Evolutionary conservation across 306 rosid species (phyloP), one percentile per base, ranked within the genome.

Genomic region (Quercus engelmannii): DNA sequence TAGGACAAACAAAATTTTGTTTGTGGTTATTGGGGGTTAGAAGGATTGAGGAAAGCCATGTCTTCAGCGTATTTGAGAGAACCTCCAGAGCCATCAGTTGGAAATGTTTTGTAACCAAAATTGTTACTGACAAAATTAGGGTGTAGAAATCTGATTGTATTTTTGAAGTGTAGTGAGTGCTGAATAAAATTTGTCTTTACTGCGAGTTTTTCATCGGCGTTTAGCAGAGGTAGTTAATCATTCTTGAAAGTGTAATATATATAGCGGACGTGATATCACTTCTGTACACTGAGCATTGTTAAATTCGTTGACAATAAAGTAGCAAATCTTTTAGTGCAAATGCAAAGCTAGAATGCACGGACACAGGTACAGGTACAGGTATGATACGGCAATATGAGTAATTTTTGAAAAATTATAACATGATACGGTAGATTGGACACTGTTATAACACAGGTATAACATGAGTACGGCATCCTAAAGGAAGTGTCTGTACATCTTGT

Each of bases 401-500:
- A 33, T 33, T 33, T 33, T 33, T 1, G 7, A 33, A 33, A 33
- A 33, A 33, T 33, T 33, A 33, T 33, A 33, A 33, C 38, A 5
- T 5, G 6, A 33, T 33, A 5, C 7, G 2, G 1, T 0, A 33
- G 0, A 33, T 5, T 33, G 7, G 0, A 33, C 7, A 33, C 7
- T 33, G 7, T 33, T 33, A 33, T 33, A 0, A 33, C 38, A 31
- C 5, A 5, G 6, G 1, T 31, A 31, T 4, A 1, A 31, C 5
- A 33, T 1, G 6, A 6, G 1, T 33, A 33, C 2, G 0, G 0
- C 0, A 33, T 0, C 7, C 1, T 1, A 33, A 33, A 33, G 5
- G 38, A 33, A 33, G 38, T 33, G 38, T 33, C 0, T 33, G 6
- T 33, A 1, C 6, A 5, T 33, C 38, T 6, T 5, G 1, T 33